Evolutionary conservation across 495 filamentous ascomycete genomes (phyloP).

Genomic region (Hypoxylon intermedium): DNA sequence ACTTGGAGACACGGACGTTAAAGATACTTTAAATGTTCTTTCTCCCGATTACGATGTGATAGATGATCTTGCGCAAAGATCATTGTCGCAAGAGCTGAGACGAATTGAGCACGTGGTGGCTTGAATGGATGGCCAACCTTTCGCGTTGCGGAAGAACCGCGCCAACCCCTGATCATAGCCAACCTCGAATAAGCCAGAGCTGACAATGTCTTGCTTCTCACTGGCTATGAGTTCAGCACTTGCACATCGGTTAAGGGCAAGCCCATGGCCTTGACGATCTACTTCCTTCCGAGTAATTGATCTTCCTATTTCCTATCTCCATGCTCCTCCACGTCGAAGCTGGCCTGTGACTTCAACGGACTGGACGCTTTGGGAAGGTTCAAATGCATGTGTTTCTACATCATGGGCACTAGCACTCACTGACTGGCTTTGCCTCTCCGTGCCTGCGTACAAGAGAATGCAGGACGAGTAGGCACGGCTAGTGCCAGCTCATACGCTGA

Average conservation of each 20-base stretch:
- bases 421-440: no score
- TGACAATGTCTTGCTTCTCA: conserved; percentile 18
- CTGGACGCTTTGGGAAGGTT: conserved; percentile 12
- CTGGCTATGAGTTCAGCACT: conserved; percentile 1
- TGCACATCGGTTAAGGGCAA: not conserved
- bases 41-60: no score
- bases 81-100: not conserved
- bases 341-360: not conserved
- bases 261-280: not conserved
- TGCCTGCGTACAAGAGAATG: no score
- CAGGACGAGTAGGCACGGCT: no score
- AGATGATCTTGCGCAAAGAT: not conserved
- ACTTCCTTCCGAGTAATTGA: conserved; percentile 14
- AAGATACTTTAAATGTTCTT: no score
- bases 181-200: conserved; percentile 5
- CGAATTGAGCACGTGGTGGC: conserved; percentile 30
- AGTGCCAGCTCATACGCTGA: no score
- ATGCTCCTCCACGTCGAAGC: not conserved
- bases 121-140: conserved; percentile 36
- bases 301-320: not conserved
- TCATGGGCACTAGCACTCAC: no score
- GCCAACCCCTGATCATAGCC: conserved; percentile 11
- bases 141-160: conserved; percentile 6
- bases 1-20: no score
- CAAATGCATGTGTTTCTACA: not conserved